Base-by-base conservation (phyloP, 2,329 filamentous ascomycete genomes). In the Aureobasidium lini region DNA sequence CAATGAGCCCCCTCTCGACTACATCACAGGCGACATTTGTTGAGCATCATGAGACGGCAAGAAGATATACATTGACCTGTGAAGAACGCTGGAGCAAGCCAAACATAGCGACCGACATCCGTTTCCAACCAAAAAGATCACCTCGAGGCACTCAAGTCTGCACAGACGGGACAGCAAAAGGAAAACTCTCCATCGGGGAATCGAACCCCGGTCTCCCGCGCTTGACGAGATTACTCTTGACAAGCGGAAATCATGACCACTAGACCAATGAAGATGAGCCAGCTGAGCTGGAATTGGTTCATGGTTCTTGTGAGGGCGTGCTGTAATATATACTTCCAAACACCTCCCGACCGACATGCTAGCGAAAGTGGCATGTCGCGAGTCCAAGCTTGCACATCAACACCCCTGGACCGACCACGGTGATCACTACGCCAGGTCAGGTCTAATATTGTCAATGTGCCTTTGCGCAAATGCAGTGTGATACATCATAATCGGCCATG, bases 401-500 rank as follows among this genome's bases (percentile, higher is more conserved):
- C 50, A 36, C 36, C 50, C 29, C 50, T 23, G 28, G 40, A 44
- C 28, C 28, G 18, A 39, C 50, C n/a, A 37, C 42, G 40, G 32
- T 32, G 31, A 32, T 31, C 15, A 42, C 53, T 46, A 32, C 43
- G 43, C n/a, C 43, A 15, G 18, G 10, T 18, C 31, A 15, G 32
- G 18, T 37, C 15, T 13, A 9, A 47, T 23, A 34, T 18, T 23
- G 13, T 31, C 43, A 18, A 32, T 13, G 53, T 61, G 50, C n/a
- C 28, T 18, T 31, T 56, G 59, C 50, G 52, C 53, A 57, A 29
- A 61, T 61, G 59, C 50, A 52, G 50, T 56, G 50, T 39, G 18
- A 57, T 31, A 54, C n/a, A 46, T 13, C 16, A 47, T 58, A 61
- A 53, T 32, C 48, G 63, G 68, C 68, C 80, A 95, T 94, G 90